A percentile compares a stretch with the other conserved stretches of the same genome.
Evolutionary conservation across 2,329 filamentous ascomycete genomes (phyloP).

Genomic region (Colletotrichum ledebouriae): DNA sequence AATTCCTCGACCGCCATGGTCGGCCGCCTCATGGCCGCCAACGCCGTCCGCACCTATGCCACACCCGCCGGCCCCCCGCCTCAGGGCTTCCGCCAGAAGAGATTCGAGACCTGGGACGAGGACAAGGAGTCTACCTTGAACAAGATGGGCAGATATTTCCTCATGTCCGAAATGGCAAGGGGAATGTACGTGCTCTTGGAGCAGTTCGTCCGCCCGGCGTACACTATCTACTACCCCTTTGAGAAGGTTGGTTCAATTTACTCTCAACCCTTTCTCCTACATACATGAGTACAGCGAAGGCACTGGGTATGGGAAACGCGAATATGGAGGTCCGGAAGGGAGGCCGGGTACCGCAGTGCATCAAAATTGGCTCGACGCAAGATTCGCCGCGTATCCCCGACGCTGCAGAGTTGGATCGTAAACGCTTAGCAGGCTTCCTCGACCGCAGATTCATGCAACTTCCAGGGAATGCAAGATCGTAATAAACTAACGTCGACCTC

Average conservation of each 20-base stretch:
- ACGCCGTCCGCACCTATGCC: conserved; percentile 60
- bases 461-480: not conserved
- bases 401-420: no score
- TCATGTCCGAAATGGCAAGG: conserved; percentile 94
- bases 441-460: not conserved
- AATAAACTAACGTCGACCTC: conserved; percentile 20
- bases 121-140: conserved; percentile 82
- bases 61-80: conserved; percentile 84
- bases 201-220: conserved; percentile 99
- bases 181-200: conserved; percentile 98
- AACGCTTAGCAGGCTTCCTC: no score
- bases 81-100: conserved; percentile 82
- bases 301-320: not conserved
- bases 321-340: conserved; percentile 6
- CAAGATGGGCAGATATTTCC: conserved; percentile 91
- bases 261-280: not conserved
- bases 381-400: not conserved
- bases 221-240: conserved; percentile 98
- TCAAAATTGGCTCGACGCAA: not conserved
- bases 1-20: conserved; percentile 32
- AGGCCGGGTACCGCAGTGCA: not conserved
- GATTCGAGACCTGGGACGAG: conserved; percentile 83
- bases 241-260: conserved; percentile 77
- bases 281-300: no score
- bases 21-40: conserved; percentile 40